Conservation (phyloP, 228 moss, liverwort and hornwort genomes). For the Sphagnum fallax region DNA sequence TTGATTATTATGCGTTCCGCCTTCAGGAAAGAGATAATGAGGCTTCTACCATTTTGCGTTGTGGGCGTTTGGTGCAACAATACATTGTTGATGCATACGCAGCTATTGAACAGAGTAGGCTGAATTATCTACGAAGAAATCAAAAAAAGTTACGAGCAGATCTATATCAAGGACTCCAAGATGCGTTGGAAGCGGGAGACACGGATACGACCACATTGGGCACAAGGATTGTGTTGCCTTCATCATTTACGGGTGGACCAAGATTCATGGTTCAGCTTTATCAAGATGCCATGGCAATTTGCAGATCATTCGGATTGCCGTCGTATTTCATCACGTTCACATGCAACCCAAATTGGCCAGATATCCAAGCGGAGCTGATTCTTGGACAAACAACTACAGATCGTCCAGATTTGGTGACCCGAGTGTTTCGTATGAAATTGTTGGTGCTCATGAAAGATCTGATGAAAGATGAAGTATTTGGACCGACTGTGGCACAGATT, state of each 20-base stretch:
- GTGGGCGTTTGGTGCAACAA: background rate
- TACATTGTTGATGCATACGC: background rate
- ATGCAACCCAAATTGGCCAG: constrained; percentile 5
- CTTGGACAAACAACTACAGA: background rate
- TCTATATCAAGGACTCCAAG: background rate
- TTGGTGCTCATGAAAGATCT: background rate
- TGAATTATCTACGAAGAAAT: background rate
- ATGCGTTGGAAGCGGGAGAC: background rate
- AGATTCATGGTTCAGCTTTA: background rate
- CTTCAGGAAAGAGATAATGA: too few species aligned
- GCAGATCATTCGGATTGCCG: background rate
- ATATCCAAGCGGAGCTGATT: constrained; percentile 1
- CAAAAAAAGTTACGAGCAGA: background rate
- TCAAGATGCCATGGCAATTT: constrained; percentile 4
- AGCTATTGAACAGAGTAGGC: background rate
- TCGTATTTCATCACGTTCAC: constrained; percentile 3
- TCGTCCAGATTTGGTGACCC: constrained; percentile 1
- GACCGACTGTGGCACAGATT: too few species aligned
- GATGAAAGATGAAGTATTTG: background rate
- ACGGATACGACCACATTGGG: background rate
- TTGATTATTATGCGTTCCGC: too few species aligned
- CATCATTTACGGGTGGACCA: constrained; percentile 5
- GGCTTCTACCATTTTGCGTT: too few species aligned
- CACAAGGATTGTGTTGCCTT: constrained; percentile 1
- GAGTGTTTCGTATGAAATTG: background rate